phyloP scores from a whole-genome alignment of 2,329 filamentous ascomycete species.

The Verticillium dahliae region DNA sequence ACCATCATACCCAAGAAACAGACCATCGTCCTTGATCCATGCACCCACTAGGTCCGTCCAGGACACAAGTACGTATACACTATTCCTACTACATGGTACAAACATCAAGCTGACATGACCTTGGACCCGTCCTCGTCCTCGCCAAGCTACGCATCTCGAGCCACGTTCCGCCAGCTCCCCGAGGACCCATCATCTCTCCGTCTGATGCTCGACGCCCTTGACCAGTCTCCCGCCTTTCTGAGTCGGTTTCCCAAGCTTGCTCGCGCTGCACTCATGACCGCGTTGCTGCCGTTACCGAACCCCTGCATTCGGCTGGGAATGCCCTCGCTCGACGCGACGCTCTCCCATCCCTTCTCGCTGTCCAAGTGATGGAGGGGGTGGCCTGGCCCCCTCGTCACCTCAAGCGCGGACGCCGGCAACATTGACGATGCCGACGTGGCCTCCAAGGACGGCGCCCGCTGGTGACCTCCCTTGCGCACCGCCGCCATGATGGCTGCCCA shows the following conservation, averaged over 20 bases:
- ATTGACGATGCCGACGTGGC: slow-evolving; percentile 7
- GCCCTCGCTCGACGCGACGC: slow-evolving; percentile 18
- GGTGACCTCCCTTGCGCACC: slow-evolving; percentile 22
- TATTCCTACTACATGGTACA: neutral
- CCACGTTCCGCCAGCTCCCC: neutral
- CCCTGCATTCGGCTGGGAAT: slow-evolving; percentile 9
- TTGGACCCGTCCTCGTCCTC: neutral
- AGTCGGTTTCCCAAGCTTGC: slow-evolving; percentile 45
- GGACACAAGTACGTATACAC: neutral
- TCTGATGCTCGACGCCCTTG: slow-evolving; percentile 33
- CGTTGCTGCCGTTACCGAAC: slow-evolving; percentile 15
- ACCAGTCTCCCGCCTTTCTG: slow-evolving; percentile 40
- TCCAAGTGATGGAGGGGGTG: slow-evolving; percentile 23
- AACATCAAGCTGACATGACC: neutral
- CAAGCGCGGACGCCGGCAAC: slow-evolving; percentile 21
- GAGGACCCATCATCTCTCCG: slow-evolving; percentile 15
- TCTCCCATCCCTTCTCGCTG: slow-evolving; percentile 27
- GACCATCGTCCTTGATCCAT: too few species aligned
- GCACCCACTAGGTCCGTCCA: too few species aligned
- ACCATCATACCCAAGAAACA: too few species aligned
- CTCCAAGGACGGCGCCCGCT: slow-evolving; percentile 3
- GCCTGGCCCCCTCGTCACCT: slow-evolving; percentile 3
- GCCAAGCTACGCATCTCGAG: neutral
- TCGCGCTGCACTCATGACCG: slow-evolving; percentile 27
- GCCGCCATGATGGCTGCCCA: slow-evolving; percentile 50